Percentiles rank a stretch among this genome's conserved stretches.
Conservation (phyloP, 345 rosid genomes). For the Salix caprea region DNA sequence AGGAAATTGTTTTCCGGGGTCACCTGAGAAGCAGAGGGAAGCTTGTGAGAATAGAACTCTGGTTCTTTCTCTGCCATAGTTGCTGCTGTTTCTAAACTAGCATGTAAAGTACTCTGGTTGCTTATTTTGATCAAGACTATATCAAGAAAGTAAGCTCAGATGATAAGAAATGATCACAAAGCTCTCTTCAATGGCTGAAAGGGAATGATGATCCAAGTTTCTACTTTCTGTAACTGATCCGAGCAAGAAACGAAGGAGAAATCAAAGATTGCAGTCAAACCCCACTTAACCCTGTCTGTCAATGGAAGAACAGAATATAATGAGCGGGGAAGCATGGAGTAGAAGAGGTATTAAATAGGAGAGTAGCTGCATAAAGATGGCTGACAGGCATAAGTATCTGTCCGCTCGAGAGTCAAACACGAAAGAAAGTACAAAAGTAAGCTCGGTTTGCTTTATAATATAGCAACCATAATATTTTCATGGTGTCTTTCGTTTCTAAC, state of each 20-base stretch:
- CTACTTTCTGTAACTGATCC: not conserved
- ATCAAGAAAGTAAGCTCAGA: not conserved
- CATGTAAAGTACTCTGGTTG: not conserved
- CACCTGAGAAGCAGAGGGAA: constrained; percentile 57
- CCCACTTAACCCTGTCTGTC: not conserved
- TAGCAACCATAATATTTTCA: not conserved
- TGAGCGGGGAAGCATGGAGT: not conserved
- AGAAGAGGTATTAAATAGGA: constrained; percentile 3
- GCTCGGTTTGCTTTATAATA: not conserved
- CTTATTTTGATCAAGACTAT: not conserved
- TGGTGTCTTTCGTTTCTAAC: not conserved
- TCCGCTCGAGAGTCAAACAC: not conserved
- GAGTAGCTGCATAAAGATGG: not conserved
- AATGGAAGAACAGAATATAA: not conserved
- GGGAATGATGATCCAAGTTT: not conserved
- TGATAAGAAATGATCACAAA: not conserved
- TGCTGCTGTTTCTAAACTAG: not conserved
- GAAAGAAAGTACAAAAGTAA: not conserved
- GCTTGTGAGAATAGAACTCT: constrained; percentile 40
- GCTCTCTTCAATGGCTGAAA: not conserved
- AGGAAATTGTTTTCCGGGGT: not conserved
- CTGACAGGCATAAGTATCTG: not conserved
- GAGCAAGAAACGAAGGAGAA: not conserved
- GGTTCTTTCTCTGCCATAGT: constrained; percentile 51
- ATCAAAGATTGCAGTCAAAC: not conserved